A percentile compares a stretch with the other conserved stretches of the same genome.
Conservation (phyloP, 2,329 filamentous ascomycete species). For the Fonsecaea pedrosoi region DNA sequence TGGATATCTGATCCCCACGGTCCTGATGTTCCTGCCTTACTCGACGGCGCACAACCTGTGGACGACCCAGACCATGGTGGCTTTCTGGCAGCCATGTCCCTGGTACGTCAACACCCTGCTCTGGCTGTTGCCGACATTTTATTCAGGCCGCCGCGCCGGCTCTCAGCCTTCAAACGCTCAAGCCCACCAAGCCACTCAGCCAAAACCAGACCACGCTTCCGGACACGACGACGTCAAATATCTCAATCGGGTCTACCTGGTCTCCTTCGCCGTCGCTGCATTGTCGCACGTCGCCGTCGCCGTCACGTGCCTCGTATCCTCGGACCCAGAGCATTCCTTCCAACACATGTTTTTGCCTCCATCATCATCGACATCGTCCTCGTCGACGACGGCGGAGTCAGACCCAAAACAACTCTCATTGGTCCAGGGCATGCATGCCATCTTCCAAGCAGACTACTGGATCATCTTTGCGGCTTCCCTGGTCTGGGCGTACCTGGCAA, state of each 20-base stretch:
- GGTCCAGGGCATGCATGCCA: conserved; percentile 38
- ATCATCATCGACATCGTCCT: conserved; percentile 14
- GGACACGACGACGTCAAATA: conserved; percentile 20
- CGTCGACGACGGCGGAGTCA: not conserved
- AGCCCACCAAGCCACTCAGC: not conserved
- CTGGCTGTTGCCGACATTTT: conserved; percentile 27
- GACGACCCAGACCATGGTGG: conserved; percentile 37
- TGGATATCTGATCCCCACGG: conserved; percentile 41
- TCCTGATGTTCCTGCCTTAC: conserved; percentile 41
- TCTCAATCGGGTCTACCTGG: conserved; percentile 23
- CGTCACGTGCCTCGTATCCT: conserved; percentile 19
- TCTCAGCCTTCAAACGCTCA: no score
- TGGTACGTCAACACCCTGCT: conserved; percentile 37
- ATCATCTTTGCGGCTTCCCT: conserved; percentile 36
- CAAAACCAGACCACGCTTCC: not conserved
- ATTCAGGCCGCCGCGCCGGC: not conserved
- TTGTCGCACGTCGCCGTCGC: conserved; percentile 23
- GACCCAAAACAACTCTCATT: conserved; percentile 5
- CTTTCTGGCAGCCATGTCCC: conserved; percentile 41
- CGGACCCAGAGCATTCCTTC: conserved; percentile 30
- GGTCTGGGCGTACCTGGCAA: conserved; percentile 36
- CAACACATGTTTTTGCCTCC: conserved; percentile 33
- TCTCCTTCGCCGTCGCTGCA: conserved; percentile 23
- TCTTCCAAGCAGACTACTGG: conserved; percentile 42
- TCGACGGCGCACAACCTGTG: conserved; percentile 18